phyloP scores from a whole-genome alignment of 371 early-diverging fungal species.

The Rhizopus microsporus region DNA sequence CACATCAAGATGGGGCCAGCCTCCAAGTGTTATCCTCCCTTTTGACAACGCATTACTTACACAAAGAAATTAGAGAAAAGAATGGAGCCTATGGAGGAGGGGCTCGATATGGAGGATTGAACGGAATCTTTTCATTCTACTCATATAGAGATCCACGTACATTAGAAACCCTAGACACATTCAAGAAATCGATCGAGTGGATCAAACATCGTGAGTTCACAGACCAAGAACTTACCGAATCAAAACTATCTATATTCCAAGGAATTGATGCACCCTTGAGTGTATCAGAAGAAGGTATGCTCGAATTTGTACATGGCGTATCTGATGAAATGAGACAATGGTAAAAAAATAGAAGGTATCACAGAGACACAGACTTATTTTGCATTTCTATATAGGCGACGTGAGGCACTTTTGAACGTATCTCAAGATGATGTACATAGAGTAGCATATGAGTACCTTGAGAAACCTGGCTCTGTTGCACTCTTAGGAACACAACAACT shows the following conservation, averaged over 20 bases:
- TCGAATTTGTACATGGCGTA: slow-evolving; percentile 73
- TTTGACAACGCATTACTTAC: slow-evolving; percentile 83
- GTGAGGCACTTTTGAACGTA: slow-evolving; percentile 74
- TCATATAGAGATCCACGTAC: slow-evolving; percentile 94
- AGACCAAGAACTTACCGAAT: slow-evolving; percentile 81
- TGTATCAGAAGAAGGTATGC: slow-evolving; percentile 84
- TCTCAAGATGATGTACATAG: slow-evolving; percentile 70
- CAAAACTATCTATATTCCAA: slow-evolving; percentile 90
- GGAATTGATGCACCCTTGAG: slow-evolving; percentile 83
- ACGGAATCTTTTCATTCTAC: slow-evolving; percentile 85
- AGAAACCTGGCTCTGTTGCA: slow-evolving; percentile 38
- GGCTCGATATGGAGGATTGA: slow-evolving; percentile 68
- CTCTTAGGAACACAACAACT: slow-evolving; percentile 31
- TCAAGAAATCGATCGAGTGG: slow-evolving; percentile 68
- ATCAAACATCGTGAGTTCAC: slow-evolving; percentile 51
- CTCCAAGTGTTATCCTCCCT: slow-evolving; percentile 81
- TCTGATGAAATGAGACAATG: slow-evolving; percentile 86
- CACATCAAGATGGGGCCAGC: slow-evolving; percentile 77
- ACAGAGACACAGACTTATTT: not conserved
- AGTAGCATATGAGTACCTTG: slow-evolving; percentile 73
- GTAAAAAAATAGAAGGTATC: slow-evolving; percentile 35
- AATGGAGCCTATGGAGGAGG: slow-evolving; percentile 97
- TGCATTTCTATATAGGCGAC: slow-evolving; percentile 53
- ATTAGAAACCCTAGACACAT: slow-evolving; percentile 75
- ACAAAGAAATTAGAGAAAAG: slow-evolving; percentile 94